Conservation (phyloP, 2,329 filamentous ascomycete species). For the Clathrospora elynae region DNA sequence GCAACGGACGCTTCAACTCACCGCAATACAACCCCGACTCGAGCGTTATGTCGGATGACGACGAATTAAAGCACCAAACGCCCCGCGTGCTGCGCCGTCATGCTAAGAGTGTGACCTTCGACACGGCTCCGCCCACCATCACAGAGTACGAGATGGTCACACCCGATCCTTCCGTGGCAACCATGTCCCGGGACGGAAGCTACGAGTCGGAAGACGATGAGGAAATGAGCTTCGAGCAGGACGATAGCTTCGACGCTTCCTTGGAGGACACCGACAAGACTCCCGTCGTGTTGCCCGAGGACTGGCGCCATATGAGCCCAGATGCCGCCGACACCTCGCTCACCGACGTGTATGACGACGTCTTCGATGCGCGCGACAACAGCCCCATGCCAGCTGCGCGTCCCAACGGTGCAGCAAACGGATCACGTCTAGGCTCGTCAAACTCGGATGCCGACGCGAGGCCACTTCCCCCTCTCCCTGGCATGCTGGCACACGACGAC, state of each 20-base stretch:
- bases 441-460: conserved; percentile 81
- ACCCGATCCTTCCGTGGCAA: conserved; percentile 88
- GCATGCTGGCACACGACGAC: conserved; percentile 63
- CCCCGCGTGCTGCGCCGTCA: conserved; percentile 77
- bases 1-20: conserved; percentile 61
- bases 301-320: conserved; percentile 83
- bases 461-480: conserved; percentile 85
- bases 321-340: conserved; percentile 63
- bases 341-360: conserved; percentile 64
- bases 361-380: conserved; percentile 66
- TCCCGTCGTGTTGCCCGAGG: conserved; percentile 94
- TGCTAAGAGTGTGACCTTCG: conserved; percentile 96
- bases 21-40: conserved; percentile 45
- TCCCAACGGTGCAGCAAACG: conserved; percentile 50
- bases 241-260: conserved; percentile 94
- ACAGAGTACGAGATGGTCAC: conserved; percentile 99
- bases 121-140: conserved; percentile 87
- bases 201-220: conserved; percentile 82
- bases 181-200: conserved; percentile 88
- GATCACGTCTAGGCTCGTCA: conserved; percentile 68
- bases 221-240: conserved; percentile 68
- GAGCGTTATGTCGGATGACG: conserved; percentile 48
- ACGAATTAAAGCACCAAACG: conserved; percentile 64
- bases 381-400: conserved; percentile 68
- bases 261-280: conserved; percentile 97